Evolutionary conservation across 2,329 filamentous ascomycete species (phyloP).

Genomic region (Cytospora piceicola): DNA sequence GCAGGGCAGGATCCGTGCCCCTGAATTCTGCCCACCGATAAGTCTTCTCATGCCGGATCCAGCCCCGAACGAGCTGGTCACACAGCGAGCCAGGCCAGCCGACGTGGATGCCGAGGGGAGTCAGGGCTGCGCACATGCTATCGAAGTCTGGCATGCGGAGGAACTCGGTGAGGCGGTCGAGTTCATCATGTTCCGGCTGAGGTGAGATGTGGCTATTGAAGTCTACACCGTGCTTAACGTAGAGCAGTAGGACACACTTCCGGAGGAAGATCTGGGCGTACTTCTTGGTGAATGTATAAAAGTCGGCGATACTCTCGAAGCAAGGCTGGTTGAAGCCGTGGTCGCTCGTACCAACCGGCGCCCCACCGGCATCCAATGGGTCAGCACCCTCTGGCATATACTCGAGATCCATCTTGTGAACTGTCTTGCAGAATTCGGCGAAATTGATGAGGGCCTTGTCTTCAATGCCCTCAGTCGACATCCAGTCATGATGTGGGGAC

Average conservation of each 20-base stretch:
- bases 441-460: conserved; percentile 58
- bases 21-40: conserved; percentile 15
- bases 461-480: conserved; percentile 24
- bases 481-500: conserved; percentile 47
- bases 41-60: conserved; percentile 68
- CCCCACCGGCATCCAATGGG: conserved; percentile 10
- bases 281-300: conserved; percentile 68
- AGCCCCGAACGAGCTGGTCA: conserved; percentile 60
- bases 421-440: conserved; percentile 56
- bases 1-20: conserved; percentile 12
- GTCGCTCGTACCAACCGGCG: not conserved
- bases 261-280: conserved; percentile 91
- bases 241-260: conserved; percentile 80
- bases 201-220: conserved; percentile 72
- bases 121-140: conserved; percentile 71
- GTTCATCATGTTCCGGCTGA: conserved; percentile 71
- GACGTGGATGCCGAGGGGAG: conserved; percentile 46
- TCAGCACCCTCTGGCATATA: conserved; percentile 43
- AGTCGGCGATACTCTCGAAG: conserved; percentile 56
- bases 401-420: conserved; percentile 51
- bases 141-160: conserved; percentile 79
- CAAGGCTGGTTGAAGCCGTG: conserved; percentile 59
- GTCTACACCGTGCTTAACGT: conserved; percentile 87
- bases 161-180: conserved; percentile 77
- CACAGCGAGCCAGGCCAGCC: conserved; percentile 54